These are phyloP conservation scores for Xylariaceae sp. DNA, from an alignment of 2,329 filamentous ascomycete genomes.

Conservation along the genomic window DNA sequence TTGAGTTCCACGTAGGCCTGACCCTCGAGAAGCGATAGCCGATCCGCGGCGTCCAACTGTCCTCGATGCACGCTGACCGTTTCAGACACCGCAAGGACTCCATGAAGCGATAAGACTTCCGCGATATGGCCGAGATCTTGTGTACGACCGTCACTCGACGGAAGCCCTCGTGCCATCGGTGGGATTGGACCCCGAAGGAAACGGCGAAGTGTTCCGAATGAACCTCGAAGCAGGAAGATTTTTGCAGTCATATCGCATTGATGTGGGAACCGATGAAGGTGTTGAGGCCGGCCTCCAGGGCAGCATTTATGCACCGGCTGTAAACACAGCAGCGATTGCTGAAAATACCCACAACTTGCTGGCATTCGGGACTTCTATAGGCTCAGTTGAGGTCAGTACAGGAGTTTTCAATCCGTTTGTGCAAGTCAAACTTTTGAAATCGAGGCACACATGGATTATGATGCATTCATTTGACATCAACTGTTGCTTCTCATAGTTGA, in stretches of 20 bases:
- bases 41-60: too few relatives aligned
- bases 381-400: constrained; percentile 66
- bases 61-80: constrained; percentile 4
- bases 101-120: constrained; percentile 88
- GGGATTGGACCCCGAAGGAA: constrained; percentile 75
- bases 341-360: constrained; percentile 83
- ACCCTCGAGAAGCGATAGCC: too few relatives aligned
- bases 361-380: constrained; percentile 87
- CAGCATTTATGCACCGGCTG: constrained; percentile 74
- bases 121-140: constrained; percentile 81
- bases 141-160: constrained; percentile 73
- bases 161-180: constrained; percentile 85
- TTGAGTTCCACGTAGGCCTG: too few relatives aligned
- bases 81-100: constrained; percentile 45
- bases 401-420: neutral
- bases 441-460: too few relatives aligned
- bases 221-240: constrained; percentile 90
- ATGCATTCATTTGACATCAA: too few relatives aligned
- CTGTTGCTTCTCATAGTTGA: neutral
- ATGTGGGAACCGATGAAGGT: constrained; percentile 78
- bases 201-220: constrained; percentile 85
- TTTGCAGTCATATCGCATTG: constrained; percentile 88
- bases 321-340: constrained; percentile 81
- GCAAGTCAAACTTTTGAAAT: neutral
- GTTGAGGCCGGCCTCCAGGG: constrained; percentile 72